Conservation (phyloP, 208 protist species). For the Acanthamoeba lenticulata region DNA sequence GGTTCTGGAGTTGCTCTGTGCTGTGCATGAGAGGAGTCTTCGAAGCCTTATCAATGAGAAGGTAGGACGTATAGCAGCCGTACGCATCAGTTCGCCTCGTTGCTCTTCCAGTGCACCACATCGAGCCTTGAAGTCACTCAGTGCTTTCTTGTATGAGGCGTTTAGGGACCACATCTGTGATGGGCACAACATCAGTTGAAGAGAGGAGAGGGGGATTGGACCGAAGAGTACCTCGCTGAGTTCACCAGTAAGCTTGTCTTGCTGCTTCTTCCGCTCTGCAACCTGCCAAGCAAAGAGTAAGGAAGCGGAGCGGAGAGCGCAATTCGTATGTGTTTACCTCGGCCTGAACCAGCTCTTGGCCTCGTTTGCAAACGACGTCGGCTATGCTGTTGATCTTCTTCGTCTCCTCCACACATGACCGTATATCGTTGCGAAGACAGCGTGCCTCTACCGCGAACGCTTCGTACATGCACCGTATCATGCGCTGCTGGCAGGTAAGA, state of each 20-base stretch:
- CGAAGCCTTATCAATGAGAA: too few species aligned
- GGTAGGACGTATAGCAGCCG: too few species aligned
- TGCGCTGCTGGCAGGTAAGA: background rate
- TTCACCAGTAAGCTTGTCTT: background rate
- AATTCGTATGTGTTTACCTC: background rate
- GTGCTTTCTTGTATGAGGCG: background rate
- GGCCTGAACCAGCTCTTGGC: background rate
- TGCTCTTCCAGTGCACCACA: background rate
- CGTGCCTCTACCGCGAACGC: background rate
- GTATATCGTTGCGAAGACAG: background rate
- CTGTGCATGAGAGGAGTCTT: too few species aligned
- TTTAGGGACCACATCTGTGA: constrained; percentile 10
- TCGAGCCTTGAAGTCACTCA: background rate
- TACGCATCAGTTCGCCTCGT: background rate
- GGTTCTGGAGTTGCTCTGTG: too few species aligned
- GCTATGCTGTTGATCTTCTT: background rate
- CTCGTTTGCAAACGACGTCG: background rate
- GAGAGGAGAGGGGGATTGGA: background rate
- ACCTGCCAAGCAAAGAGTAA: background rate
- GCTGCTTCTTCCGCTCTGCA: background rate
- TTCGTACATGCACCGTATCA: constrained; percentile 3
- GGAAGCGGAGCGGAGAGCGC: too few species aligned
- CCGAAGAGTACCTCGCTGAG: background rate
- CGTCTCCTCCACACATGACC: background rate
- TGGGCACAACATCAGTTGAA: background rate